Percentiles rank a stretch among this genome's conserved stretches.
Evolutionary conservation across 371 early-diverging fungal species (phyloP).

Genomic region (Lichtheimia ornata): DNA sequence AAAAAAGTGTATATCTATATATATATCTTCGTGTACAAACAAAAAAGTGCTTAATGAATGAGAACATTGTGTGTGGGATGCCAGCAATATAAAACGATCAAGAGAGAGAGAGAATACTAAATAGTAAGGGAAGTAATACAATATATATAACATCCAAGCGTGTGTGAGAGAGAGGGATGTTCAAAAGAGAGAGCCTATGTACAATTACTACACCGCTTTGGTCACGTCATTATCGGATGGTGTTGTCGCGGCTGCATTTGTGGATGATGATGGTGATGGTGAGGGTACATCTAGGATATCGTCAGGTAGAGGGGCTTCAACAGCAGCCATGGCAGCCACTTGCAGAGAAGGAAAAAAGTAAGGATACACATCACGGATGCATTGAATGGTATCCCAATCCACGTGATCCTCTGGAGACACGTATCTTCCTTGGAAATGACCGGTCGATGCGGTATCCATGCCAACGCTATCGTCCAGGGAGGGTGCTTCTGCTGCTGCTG

Average conservation of each 20-base stretch:
- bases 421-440: no score
- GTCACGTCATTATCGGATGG: not conserved
- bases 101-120: not conserved
- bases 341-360: slow-evolving; percentile 8
- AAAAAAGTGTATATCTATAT: not conserved
- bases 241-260: no score
- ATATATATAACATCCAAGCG: not conserved
- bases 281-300: not conserved
- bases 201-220: not conserved
- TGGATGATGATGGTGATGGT: no score
- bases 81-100: not conserved
- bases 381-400: slow-evolving; percentile 1
- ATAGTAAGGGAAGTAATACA: not conserved
- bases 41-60: not conserved
- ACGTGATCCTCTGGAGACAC: not conserved
- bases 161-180: not conserved
- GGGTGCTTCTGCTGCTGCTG: not conserved
- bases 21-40: not conserved
- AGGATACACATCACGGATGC: slow-evolving; percentile 10
- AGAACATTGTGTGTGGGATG: not conserved
- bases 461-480: not conserved
- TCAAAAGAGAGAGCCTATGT: not conserved
- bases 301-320: not conserved
- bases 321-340: slow-evolving; percentile 6
- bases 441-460: slow-evolving; percentile 4